These are phyloP conservation scores for Globisporangium paroecandrum DNA, from an alignment of 352 stramenopile species.

Conservation along the genomic window DNA sequence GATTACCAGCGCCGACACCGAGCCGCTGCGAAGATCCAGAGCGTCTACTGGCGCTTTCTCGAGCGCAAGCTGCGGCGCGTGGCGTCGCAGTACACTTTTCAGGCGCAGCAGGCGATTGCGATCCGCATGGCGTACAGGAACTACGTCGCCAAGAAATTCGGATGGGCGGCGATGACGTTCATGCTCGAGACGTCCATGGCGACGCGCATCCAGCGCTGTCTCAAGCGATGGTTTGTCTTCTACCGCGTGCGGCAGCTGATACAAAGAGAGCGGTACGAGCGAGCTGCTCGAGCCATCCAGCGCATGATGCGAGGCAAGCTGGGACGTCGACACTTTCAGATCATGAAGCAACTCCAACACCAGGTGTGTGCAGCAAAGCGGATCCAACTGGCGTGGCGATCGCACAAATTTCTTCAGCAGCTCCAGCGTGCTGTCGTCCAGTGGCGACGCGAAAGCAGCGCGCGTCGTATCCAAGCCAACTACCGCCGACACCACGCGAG, in stretches of 20 bases:
- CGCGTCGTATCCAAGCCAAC: slow-evolving; percentile 23
- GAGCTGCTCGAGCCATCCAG: slow-evolving; percentile 29
- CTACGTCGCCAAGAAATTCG: slow-evolving; percentile 63
- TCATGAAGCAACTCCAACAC: not conserved
- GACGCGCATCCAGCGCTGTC: slow-evolving; percentile 32
- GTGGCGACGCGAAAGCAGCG: slow-evolving; percentile 22
- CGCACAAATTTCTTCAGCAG: slow-evolving; percentile 20
- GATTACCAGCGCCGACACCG: slow-evolving; percentile 22
- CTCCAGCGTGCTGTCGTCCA: slow-evolving; percentile 5
- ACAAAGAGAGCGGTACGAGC: slow-evolving; percentile 14
- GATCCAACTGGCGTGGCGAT: slow-evolving; percentile 39
- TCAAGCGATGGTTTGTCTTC: slow-evolving; percentile 29
- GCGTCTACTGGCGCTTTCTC: slow-evolving; percentile 27
- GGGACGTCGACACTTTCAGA: slow-evolving; percentile 9
- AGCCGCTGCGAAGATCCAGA: slow-evolving; percentile 41
- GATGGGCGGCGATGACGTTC: slow-evolving; percentile 43
- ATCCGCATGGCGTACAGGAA: slow-evolving; percentile 54
- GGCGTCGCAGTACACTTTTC: slow-evolving; percentile 5
- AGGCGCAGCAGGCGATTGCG: slow-evolving; percentile 23
- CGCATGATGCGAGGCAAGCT: slow-evolving; percentile 20
- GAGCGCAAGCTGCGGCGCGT: slow-evolving; percentile 24
- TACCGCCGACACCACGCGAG: slow-evolving; percentile 17
- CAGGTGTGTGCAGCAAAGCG: slow-evolving; percentile 6
- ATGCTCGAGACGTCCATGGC: slow-evolving; percentile 40
- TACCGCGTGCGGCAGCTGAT: slow-evolving; percentile 17